These are phyloP conservation scores for Mortierella alpina DNA, from an alignment of 192 early-diverging fungal species.

Conservation along the genomic window DNA sequence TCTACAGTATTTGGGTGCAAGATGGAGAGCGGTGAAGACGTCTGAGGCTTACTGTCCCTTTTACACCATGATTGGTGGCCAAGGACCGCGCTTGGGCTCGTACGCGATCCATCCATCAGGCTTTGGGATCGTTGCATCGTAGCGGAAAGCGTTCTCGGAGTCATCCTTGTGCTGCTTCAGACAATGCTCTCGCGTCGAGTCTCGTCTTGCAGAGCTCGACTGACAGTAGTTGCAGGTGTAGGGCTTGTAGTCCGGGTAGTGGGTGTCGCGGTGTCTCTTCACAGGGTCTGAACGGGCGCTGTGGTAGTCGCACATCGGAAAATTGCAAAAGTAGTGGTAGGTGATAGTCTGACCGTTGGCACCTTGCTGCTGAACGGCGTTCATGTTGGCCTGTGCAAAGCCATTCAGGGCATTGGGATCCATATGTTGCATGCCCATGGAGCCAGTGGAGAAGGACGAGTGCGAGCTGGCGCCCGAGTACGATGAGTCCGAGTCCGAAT, in stretches of 20 bases:
- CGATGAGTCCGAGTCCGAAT: constrained; percentile 44
- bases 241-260: constrained; percentile 52
- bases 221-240: constrained; percentile 54
- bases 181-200: constrained; percentile 43
- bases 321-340: constrained; percentile 54
- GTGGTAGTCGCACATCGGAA: constrained; percentile 50
- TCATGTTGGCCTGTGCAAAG: neutral
- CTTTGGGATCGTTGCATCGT: constrained; percentile 37
- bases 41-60: neutral
- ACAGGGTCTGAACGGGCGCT: constrained; percentile 52
- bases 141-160: constrained; percentile 45
- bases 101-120: constrained; percentile 53
- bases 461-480: constrained; percentile 33
- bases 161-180: constrained; percentile 53
- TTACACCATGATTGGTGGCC: constrained; percentile 48
- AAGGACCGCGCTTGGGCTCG: constrained; percentile 47
- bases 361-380: constrained; percentile 11
- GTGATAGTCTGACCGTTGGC: constrained; percentile 29
- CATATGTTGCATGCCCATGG: constrained; percentile 7
- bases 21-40: too few relatives aligned
- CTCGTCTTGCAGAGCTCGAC: constrained; percentile 36
- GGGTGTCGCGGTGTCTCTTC: constrained; percentile 46
- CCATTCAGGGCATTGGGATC: neutral
- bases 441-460: constrained; percentile 31
- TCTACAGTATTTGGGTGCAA: too few relatives aligned